Percentiles rank a stretch among this genome's conserved stretches.
phyloP scores from a whole-genome alignment of 2,329 filamentous ascomycete genomes.

The Pseudogymnoascus sp. region DNA sequence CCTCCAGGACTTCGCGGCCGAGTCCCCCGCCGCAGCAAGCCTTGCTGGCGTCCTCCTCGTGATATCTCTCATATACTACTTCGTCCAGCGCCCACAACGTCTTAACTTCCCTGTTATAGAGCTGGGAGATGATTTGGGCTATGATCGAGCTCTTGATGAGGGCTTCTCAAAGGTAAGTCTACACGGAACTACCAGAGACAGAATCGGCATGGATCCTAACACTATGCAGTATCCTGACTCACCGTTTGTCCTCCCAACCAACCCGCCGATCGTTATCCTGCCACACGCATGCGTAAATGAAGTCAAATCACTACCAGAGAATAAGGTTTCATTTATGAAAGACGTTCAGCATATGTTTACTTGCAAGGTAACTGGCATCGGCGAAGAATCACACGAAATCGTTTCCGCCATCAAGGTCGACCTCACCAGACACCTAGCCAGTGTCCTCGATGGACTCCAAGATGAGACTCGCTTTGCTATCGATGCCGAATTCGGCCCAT shows the following conservation, averaged over 20 bases:
- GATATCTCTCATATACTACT: neutral
- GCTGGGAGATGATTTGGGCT: neutral
- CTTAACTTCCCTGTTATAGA: neutral
- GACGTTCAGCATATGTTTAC: constrained; percentile 15
- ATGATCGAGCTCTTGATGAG: neutral
- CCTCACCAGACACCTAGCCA: constrained; percentile 14
- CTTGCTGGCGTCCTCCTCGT: neutral
- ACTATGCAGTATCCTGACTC: constrained; percentile 11
- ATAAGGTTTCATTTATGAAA: constrained; percentile 13
- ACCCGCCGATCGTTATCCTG: constrained; percentile 12
- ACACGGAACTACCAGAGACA: neutral
- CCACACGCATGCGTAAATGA: constrained; percentile 14
- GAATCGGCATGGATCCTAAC: neutral
- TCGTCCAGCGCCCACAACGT: neutral
- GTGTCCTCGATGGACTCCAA: constrained; percentile 11
- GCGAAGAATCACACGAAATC: constrained; percentile 10
- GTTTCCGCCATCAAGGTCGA: constrained; percentile 11
- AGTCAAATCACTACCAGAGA: constrained; percentile 12
- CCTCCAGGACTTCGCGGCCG: constrained; percentile 3
- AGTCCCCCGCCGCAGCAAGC: neutral
- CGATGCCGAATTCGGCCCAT: constrained; percentile 12
- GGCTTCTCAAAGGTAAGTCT: neutral
- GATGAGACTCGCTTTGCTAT: constrained; percentile 14
- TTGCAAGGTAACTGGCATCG: constrained; percentile 20
- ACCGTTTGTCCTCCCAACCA: constrained; percentile 13